Conservation (phyloP, 2,329 filamentous ascomycete species). For the Alternaria arborescens region DNA sequence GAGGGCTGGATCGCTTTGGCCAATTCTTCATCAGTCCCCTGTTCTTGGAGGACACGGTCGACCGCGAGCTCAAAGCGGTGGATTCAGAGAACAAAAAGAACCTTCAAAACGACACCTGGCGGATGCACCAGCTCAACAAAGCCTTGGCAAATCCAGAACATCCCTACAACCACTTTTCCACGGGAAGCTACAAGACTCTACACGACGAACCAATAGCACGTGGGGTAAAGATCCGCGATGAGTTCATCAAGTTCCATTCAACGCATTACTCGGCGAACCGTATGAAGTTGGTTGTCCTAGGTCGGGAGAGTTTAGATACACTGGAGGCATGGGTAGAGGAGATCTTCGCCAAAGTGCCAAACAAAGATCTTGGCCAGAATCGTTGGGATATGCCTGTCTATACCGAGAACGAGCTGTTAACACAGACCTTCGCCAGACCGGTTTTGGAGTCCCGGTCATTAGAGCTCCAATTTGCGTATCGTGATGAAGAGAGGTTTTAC, state of each 20-base stretch:
- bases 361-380: slow-evolving; percentile 78
- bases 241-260: slow-evolving; percentile 91
- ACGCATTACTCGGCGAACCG: slow-evolving; percentile 91
- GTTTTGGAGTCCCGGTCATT: slow-evolving; percentile 87
- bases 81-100: slow-evolving; percentile 99
- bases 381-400: slow-evolving; percentile 73
- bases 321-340: slow-evolving; percentile 85
- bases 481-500: slow-evolving; percentile 82
- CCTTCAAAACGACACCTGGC: slow-evolving; percentile 87
- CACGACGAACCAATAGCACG: slow-evolving; percentile 81
- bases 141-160: slow-evolving; percentile 86
- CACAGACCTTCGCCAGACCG: slow-evolving; percentile 86
- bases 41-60: slow-evolving; percentile 83
- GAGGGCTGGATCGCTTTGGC: slow-evolving; percentile 87
- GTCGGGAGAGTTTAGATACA: slow-evolving; percentile 81
- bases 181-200: slow-evolving; percentile 85
- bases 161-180: slow-evolving; percentile 90
- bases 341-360: slow-evolving; percentile 80
- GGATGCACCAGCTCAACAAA: slow-evolving; percentile 87
- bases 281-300: slow-evolving; percentile 90
- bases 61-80: slow-evolving; percentile 86
- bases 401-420: slow-evolving; percentile 67
- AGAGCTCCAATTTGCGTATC: slow-evolving; percentile 82
- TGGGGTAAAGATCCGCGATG: slow-evolving; percentile 84
- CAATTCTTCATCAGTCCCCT: slow-evolving; percentile 93